Evolutionary conservation across 1,139 yeast genomes (phyloP), one percentile per base, ranked within the genome.

Genomic region (Blastobotrys capitulatus): DNA sequence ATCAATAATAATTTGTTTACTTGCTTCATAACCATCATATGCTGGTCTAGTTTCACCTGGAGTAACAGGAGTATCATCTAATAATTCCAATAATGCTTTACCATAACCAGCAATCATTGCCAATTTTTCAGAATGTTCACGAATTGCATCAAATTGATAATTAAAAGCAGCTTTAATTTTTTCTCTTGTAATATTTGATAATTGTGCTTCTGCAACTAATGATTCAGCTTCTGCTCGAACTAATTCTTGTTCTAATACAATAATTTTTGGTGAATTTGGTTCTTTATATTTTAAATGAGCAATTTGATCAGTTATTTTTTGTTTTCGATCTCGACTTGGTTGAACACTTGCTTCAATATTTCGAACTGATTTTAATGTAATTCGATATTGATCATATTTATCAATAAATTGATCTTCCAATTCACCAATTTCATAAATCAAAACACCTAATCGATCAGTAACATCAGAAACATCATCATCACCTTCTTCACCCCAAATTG

Each of bases 31-130:
- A 60, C 98, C 97, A 67, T 92, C 97, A 72, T 92, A 92, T 55
- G 96, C 94, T 40, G 96, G 94, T 77, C 97, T 88, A 55, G 96
- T 87, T 78, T 92, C 98, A 76, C 98, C 98, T 58, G 98, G 98
- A 58, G 97, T 90, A 59, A 92, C 97, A 56, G 97, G 94, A 60
- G 95, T 76, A 71, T 90, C 97, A 70, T 92, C 97, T 68, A 92
- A 80, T 69, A 92, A 82, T 77, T 92, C 97, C 68, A 92, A 80
- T 57, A 92, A 76, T 46, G 97, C 97, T 79, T 90, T 92, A 73
- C 98, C 97, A 78, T 92, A 92, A 61, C 97, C 97, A 60, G 97
- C 97, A 74, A 92, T 88, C 67, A 92, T 78, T 48, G 97, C 97
- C 62, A 86, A 77, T 77, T 92, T 92, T 78, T 92, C 98, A 62